These are phyloP conservation scores for Chenopodium quinoa DNA, from an alignment of 148 eudicot genomes.

Conservation along the genomic window DNA sequence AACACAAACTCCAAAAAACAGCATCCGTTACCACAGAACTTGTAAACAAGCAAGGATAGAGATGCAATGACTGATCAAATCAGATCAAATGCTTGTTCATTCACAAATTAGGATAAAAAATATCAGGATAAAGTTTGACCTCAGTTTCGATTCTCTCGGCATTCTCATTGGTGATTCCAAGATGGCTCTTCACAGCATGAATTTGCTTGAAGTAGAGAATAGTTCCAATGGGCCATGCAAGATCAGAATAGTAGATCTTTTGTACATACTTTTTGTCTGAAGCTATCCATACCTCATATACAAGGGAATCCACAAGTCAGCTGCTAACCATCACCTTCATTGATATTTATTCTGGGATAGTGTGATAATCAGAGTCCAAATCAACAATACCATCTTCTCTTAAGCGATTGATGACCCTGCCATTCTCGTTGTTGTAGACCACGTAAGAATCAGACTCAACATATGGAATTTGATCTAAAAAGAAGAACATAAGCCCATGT, in stretches of 20 bases:
- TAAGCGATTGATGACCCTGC: constrained; percentile 71
- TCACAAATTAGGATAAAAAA: not conserved
- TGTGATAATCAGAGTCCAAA: constrained; percentile 58
- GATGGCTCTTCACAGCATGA: constrained; percentile 45
- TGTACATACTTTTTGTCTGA: constrained; percentile 56
- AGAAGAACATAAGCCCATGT: constrained; percentile 17
- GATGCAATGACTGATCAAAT: not conserved
- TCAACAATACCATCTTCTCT: constrained; percentile 71
- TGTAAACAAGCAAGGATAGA: constrained; percentile 3
- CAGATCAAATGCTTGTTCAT: not conserved
- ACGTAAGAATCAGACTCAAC: constrained; percentile 80
- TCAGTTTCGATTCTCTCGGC: constrained; percentile 71
- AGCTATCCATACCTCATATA: constrained; percentile 82
- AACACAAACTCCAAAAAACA: not conserved
- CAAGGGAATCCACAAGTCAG: constrained; percentile 75
- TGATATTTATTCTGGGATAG: constrained; percentile 75
- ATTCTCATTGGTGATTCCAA: constrained; percentile 82
- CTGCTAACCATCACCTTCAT: constrained; percentile 68
- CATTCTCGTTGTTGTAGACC: constrained; percentile 83
- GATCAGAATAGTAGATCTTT: constrained; percentile 71
- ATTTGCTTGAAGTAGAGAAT: constrained; percentile 61
- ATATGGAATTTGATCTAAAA: constrained; percentile 81
- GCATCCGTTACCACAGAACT: not conserved
- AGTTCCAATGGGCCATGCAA: constrained; percentile 87
- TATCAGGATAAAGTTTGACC: constrained; percentile 37